phyloP scores from a whole-genome alignment of 345 rosid species.

The Acer yangbiense region DNA sequence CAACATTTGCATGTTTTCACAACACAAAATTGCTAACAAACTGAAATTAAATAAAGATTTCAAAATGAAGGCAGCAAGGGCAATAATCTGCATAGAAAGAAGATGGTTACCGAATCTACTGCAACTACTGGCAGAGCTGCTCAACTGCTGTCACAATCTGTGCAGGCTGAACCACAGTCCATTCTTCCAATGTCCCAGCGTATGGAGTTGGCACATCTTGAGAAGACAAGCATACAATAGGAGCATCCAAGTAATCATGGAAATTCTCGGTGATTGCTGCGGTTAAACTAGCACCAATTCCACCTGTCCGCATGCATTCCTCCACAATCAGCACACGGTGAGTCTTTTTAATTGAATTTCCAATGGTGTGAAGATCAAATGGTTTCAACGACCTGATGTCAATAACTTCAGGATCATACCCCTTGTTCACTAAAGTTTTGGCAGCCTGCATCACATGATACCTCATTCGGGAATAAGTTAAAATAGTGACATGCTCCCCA shows the following conservation, averaged over 20 bases:
- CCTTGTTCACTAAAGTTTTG: constrained; percentile 86
- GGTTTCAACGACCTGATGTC: constrained; percentile 94
- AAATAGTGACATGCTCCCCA: constrained; percentile 81
- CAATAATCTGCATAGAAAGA: constrained; percentile 3
- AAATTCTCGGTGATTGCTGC: constrained; percentile 90
- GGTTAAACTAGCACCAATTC: constrained; percentile 92
- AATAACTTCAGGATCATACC: constrained; percentile 93
- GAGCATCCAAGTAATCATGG: constrained; percentile 91
- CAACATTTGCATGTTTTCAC: constrained; percentile 16
- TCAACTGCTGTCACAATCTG: constrained; percentile 94
- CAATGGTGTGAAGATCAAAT: constrained; percentile 81
- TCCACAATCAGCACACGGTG: constrained; percentile 90
- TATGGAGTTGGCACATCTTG: constrained; percentile 97
- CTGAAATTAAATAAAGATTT: constrained; percentile 13
- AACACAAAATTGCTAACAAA: constrained; percentile 24
- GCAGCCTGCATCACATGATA: constrained; percentile 98
- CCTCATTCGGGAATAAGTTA: constrained; percentile 95
- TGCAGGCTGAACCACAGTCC: constrained; percentile 93
- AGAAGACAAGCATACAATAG: constrained; percentile 89
- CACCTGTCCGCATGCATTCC: constrained; percentile 97
- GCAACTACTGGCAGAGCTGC: constrained; percentile 76
- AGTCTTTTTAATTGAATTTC: constrained; percentile 93
- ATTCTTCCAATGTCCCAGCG: constrained; percentile 85
- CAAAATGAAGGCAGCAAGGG: constrained; percentile 4
- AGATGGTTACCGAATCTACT: constrained; percentile 5